phyloP scores from a whole-genome alignment of 129 eudicot genomes.

The Pseudognaphalium luteoalbum region DNA sequence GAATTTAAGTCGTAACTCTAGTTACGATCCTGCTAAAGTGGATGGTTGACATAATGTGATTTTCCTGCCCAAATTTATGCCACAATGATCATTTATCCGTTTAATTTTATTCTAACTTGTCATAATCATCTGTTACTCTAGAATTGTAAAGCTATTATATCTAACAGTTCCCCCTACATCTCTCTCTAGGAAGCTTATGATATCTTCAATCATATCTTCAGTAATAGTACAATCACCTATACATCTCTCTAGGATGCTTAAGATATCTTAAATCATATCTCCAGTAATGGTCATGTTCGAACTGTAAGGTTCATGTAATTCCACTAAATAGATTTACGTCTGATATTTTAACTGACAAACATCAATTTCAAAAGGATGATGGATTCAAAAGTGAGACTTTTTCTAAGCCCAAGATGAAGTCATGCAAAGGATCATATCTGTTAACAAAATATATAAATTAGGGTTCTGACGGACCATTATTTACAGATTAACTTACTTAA shows the following conservation, averaged over 20 bases:
- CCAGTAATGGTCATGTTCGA: background rate
- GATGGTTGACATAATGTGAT: background rate
- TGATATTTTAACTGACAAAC: background rate
- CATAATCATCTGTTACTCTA: no score
- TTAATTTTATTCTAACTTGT: no score
- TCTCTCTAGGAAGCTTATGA: constrained; percentile 9
- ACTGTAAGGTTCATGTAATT: constrained; percentile 8
- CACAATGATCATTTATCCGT: no score
- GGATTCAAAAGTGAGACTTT: background rate
- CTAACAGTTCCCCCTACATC: background rate
- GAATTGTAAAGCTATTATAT: no score
- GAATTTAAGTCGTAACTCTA: constrained; percentile 2
- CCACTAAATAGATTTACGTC: background rate
- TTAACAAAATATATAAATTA: background rate
- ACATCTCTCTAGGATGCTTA: background rate
- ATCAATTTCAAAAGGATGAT: no score
- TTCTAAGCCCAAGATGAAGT: background rate
- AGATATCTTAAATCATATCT: no score
- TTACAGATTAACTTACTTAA: background rate
- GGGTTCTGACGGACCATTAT: background rate
- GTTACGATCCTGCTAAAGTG: background rate
- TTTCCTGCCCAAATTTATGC: background rate
- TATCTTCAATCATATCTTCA: no score
- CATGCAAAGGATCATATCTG: background rate
- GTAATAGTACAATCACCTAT: no score